Conservation (phyloP, 192 early-diverging fungal species). For the Dispira parvispora region DNA sequence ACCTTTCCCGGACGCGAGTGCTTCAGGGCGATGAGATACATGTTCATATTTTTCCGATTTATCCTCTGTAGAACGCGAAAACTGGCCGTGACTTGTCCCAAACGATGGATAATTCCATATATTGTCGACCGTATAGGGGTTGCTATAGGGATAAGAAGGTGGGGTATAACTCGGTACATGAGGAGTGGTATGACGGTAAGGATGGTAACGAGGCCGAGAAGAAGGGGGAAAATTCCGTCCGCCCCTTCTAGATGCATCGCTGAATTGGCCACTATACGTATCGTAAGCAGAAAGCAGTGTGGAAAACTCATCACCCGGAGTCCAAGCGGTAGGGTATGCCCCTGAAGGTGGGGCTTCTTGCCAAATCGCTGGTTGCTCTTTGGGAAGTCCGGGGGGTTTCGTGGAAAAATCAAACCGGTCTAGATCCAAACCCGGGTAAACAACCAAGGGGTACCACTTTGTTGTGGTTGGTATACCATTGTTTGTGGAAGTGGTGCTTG, state of each 20-base stretch:
- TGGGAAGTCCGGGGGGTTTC: neutral
- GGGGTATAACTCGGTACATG: neutral
- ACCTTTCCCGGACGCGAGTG: neutral
- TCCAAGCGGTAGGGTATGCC: neutral
- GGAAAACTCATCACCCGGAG: neutral
- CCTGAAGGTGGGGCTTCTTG: neutral
- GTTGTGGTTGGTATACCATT: neutral
- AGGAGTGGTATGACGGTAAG: neutral
- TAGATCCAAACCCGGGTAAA: neutral
- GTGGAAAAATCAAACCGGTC: neutral
- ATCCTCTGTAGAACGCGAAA: neutral
- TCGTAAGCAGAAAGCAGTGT: neutral
- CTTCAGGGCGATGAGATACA: neutral
- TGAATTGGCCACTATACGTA: neutral
- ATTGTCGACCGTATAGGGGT: neutral
- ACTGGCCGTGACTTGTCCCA: neutral
- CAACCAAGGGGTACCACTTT: neutral
- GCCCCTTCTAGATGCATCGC: neutral
- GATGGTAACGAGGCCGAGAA: neutral
- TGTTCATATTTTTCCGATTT: neutral
- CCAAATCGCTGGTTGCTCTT: neutral
- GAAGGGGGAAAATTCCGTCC: neutral
- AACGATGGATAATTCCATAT: too few species aligned
- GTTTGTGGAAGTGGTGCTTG: neutral
- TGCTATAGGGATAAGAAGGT: neutral